These are phyloP conservation scores for Cytospora leucostoma DNA, from an alignment of 2,329 filamentous ascomycete species.

Conservation along the genomic window DNA sequence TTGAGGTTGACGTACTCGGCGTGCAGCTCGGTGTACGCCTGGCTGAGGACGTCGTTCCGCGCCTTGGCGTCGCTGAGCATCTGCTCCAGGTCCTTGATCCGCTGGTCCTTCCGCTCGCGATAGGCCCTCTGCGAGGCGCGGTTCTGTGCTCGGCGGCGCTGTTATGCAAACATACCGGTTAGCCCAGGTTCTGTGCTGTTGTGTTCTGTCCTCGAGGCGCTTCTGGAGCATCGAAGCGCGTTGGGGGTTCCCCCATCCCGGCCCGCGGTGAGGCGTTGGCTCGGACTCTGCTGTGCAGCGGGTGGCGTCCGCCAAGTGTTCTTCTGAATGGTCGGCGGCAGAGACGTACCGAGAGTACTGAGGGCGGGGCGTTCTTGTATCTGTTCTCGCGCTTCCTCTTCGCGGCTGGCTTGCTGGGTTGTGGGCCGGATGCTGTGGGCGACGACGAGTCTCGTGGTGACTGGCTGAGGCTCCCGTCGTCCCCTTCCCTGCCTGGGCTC, in stretches of 20 bases:
- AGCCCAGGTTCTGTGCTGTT: not conserved
- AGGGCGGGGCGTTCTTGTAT: slow-evolving; percentile 54
- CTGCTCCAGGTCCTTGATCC: slow-evolving; percentile 63
- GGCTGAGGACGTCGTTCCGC: slow-evolving; percentile 56
- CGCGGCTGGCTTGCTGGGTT: slow-evolving; percentile 39
- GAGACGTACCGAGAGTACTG: slow-evolving; percentile 49
- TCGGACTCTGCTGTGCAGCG: slow-evolving; percentile 17
- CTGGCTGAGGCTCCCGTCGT: slow-evolving; percentile 18
- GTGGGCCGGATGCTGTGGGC: slow-evolving; percentile 32
- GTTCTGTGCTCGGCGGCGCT: slow-evolving; percentile 62
- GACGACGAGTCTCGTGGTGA: slow-evolving; percentile 27
- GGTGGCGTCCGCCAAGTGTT: slow-evolving; percentile 4
- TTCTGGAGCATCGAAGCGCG: too few species aligned
- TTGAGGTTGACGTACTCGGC: slow-evolving; percentile 46
- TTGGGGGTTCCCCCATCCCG: too few species aligned
- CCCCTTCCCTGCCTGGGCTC: slow-evolving; percentile 27
- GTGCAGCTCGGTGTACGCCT: slow-evolving; percentile 55
- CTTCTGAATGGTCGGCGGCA: not conserved
- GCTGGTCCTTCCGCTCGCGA: slow-evolving; percentile 64
- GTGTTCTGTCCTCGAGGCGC: not conserved
- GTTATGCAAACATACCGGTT: slow-evolving; percentile 16
- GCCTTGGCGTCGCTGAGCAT: slow-evolving; percentile 56
- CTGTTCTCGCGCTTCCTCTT: slow-evolving; percentile 55
- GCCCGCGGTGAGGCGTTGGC: not conserved
- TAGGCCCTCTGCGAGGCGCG: slow-evolving; percentile 63